Conservation (phyloP, 306 rosid genomes). For the Argentina anserina region DNA sequence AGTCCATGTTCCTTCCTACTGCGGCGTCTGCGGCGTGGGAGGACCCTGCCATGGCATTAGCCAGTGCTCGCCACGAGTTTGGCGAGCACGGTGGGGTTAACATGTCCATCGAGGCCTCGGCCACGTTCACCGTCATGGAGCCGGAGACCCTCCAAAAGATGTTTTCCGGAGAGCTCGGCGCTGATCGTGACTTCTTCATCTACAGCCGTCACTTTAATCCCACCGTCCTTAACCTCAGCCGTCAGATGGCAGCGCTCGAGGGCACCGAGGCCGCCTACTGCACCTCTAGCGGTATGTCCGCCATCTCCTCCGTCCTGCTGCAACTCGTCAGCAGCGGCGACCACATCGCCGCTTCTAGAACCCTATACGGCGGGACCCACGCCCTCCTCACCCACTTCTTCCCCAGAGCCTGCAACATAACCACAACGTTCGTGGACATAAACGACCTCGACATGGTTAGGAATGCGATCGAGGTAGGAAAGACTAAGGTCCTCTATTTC, state of each 20-base stretch:
- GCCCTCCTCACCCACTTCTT: conserved; percentile 70
- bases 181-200: conserved; percentile 81
- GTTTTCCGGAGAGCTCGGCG: conserved; percentile 86
- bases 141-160: conserved; percentile 87
- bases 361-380: conserved; percentile 87
- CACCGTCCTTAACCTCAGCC: conserved; percentile 75
- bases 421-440: conserved; percentile 64
- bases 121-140: conserved; percentile 96
- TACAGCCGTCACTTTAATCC: conserved; percentile 99
- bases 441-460: conserved; percentile 46
- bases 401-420: conserved; percentile 54
- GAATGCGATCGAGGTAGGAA: conserved; percentile 55
- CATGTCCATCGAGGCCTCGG: conserved; percentile 99
- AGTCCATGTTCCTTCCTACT: conserved; percentile 21
- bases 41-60: conserved; percentile 78
- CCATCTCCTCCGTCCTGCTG: conserved; percentile 57
- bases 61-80: conserved; percentile 77
- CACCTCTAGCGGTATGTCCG: conserved; percentile 91
- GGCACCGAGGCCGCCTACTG: conserved; percentile 97
- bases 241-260: conserved; percentile 86
- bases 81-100: conserved; percentile 98
- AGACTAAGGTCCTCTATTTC: conserved; percentile 64
- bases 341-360: conserved; percentile 58
- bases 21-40: not conserved
- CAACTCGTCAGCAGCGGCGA: conserved; percentile 66